Evolutionary conservation across 2,329 filamentous ascomycete genomes (phyloP).

Genomic region (Beauveria australis): DNA sequence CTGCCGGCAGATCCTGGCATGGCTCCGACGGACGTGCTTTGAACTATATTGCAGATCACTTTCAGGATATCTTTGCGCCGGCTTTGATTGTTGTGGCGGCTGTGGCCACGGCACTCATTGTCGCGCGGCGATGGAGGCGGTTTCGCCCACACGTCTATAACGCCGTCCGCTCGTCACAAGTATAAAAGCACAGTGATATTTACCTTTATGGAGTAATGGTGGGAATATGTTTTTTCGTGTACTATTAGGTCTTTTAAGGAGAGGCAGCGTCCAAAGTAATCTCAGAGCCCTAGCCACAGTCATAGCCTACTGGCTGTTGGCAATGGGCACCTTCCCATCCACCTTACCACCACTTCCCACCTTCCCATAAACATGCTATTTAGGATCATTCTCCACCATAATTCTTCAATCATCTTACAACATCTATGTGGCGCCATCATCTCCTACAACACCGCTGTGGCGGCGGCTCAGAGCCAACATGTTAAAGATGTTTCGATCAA

Average conservation of each 20-base stretch:
- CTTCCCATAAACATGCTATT: no score
- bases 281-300: not conserved
- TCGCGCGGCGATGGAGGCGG: not conserved
- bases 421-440: no score
- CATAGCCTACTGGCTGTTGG: no score
- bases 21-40: slow-evolving; percentile 15
- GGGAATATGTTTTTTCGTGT: not conserved
- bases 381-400: not conserved
- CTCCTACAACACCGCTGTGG: no score
- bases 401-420: no score
- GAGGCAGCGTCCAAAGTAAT: no score
- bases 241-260: not conserved
- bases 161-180: not conserved
- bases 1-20: slow-evolving; percentile 19
- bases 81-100: not conserved
- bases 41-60: slow-evolving; percentile 17
- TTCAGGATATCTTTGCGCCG: not conserved
- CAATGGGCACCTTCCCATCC: no score
- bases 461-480: no score
- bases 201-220: not conserved
- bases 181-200: not conserved
- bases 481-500: no score
- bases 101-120: not conserved
- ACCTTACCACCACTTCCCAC: no score
- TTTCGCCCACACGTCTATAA: not conserved